Base-by-base conservation (phyloP, 768 basidiomycete species). In the Dictyophora rubrovolvata region DNA sequence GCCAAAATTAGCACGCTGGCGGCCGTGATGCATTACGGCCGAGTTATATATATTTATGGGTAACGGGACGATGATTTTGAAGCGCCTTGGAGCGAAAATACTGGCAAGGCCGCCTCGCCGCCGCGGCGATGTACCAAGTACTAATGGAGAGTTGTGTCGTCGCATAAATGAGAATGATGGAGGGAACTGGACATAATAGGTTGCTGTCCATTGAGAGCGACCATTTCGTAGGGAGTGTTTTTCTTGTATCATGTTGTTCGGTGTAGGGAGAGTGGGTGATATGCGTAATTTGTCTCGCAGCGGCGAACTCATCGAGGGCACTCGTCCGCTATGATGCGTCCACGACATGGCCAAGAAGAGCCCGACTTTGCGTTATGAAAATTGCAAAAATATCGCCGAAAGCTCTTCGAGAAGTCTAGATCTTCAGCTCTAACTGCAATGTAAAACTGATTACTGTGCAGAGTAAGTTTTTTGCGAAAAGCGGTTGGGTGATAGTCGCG, bases 11-110 rank as follows among this genome's bases (percentile, higher is more conserved):
- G 84, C 84, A 61, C 81, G 72, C 69, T 77, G 77, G 61, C 82
- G 75, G 34, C 83, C 83, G 65, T 86, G 80, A 53, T 80, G 82
- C 54, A 77, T 69, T 56, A 81, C 70, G 60, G 74, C 75, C 64
- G 77, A 75, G 51, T 81, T 78, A 70, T 86, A 81, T 60, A 88
- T 66, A 63, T 80, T 79, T 18, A 74, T 70, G 20, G 83, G 75
- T 67, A 88, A 86, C 60, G 81, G 82, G 55, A 85, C 63, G 65
- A 77, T 75, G 53, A 59, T 28, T 8, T 35, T 59, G 34, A 59
- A 35, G 21, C 57, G 49, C 50, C 50, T 49, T 21, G 53, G 47
- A 4, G 42, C 42, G 42, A 42, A 42, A 12, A 42, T 12, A 42
- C 42, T 42, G n/a, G 42, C 42, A 42, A 42, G 42, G n/a, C 42